Percentiles rank a stretch among this genome's conserved stretches.
Conservation (phyloP, 139 green algal species). For the Trebouxia sp. region DNA sequence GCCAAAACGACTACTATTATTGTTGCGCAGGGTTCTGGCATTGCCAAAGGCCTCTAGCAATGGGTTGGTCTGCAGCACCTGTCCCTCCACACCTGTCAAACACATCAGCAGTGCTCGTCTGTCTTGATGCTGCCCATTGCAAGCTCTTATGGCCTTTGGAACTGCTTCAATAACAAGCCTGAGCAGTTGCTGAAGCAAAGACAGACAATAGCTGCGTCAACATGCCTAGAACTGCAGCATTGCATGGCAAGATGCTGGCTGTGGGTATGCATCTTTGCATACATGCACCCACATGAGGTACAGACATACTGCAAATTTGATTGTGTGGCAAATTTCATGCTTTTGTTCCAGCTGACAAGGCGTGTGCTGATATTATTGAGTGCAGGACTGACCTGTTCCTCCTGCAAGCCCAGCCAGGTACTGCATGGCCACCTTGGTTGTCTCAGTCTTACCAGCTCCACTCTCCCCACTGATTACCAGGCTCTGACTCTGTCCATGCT, state of each 20-base stretch:
- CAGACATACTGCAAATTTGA: neutral
- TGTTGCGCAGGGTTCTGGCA: constrained; percentile 85
- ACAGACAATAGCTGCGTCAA: too few species aligned
- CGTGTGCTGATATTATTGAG: neutral
- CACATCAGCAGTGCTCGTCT: too few species aligned
- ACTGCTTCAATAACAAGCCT: too few species aligned
- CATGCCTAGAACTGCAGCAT: too few species aligned
- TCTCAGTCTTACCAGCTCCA: constrained; percentile 97
- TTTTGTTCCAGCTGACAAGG: too few species aligned
- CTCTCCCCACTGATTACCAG: constrained; percentile 78
- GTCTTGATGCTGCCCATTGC: too few species aligned
- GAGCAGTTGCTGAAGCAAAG: too few species aligned
- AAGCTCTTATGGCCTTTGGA: too few species aligned
- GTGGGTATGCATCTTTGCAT: neutral
- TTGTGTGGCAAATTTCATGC: too few species aligned
- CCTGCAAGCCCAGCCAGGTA: constrained; percentile 72
- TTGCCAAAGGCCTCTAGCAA: constrained; percentile 90
- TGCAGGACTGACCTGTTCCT: constrained; percentile 73
- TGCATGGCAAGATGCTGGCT: neutral
- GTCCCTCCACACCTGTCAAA: constrained; percentile 21
- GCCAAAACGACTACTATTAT: constrained; percentile 82
- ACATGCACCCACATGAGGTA: neutral
- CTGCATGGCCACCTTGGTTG: constrained; percentile 66
- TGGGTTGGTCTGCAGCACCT: constrained; percentile 82
- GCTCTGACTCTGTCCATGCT: constrained; percentile 47